These are phyloP conservation scores for Cystofilobasidium ferigula DNA, from an alignment of 768 basidiomycete genomes.

Conservation along the genomic window DNA sequence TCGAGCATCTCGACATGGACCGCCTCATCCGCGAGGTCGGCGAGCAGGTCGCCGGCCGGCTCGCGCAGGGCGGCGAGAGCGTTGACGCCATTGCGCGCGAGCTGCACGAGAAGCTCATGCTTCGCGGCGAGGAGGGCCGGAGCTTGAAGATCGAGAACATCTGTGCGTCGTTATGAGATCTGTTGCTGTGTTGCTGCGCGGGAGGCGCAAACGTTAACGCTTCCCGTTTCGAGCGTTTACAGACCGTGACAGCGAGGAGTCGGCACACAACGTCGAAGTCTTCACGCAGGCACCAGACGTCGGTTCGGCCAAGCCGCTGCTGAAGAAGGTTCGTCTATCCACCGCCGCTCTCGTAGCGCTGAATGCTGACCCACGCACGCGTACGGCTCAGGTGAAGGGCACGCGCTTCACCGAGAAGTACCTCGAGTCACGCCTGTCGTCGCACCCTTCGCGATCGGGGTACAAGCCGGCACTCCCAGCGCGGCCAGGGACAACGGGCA, in stretches of 20 bases:
- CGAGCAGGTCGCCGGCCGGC: slow-evolving; percentile 21
- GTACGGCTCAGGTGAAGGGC: slow-evolving; percentile 8
- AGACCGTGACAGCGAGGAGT: slow-evolving; percentile 25
- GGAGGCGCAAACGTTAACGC: too few relatives aligned
- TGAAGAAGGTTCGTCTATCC: slow-evolving; percentile 12
- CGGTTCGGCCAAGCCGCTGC: slow-evolving; percentile 9
- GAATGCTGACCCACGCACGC: not conserved
- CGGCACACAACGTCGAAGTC: slow-evolving; percentile 20
- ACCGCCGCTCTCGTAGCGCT: not conserved
- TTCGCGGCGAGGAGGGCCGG: slow-evolving; percentile 18
- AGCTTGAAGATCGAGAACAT: slow-evolving; percentile 24
- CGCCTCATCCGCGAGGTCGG: slow-evolving; percentile 26
- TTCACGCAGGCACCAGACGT: slow-evolving; percentile 5
- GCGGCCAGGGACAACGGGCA: slow-evolving; percentile 5
- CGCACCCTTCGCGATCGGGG: not conserved
- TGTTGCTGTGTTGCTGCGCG: not conserved
- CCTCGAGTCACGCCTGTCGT: slow-evolving; percentile 24
- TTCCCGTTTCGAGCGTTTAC: not conserved
- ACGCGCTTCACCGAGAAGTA: slow-evolving; percentile 26
- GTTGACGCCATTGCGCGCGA: slow-evolving; percentile 25
- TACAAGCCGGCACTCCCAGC: slow-evolving; percentile 15
- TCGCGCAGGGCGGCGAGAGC: not conserved
- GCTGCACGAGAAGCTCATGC: slow-evolving; percentile 25
- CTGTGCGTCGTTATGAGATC: slow-evolving; percentile 1
- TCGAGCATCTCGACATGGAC: slow-evolving; percentile 27